Evolutionary conservation across 176 grass and related monocot genomes (phyloP).

Genomic region (Hordeum marinum): DNA sequence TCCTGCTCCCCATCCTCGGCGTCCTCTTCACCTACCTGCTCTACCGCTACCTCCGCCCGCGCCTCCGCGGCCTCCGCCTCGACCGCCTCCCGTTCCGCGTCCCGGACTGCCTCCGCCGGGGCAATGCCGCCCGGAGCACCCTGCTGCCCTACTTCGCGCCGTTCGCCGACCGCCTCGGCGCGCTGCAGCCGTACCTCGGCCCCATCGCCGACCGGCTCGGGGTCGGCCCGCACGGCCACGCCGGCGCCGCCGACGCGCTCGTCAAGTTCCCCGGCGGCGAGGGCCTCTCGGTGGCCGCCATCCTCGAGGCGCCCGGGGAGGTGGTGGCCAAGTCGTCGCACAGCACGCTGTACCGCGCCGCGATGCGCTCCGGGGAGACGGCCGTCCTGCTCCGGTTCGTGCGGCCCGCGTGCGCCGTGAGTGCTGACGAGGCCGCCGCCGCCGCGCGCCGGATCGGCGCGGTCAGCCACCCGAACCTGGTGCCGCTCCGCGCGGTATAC

Average conservation of each 20-base stretch:
- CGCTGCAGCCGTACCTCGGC: conserved; percentile 39
- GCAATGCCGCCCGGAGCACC: neutral
- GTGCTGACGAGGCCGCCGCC: conserved; percentile 50
- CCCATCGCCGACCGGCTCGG: conserved; percentile 45
- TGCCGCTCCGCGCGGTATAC: conserved; percentile 75
- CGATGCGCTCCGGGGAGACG: conserved; percentile 37
- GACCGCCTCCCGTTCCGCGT: conserved; percentile 20
- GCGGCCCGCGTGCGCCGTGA: conserved; percentile 61
- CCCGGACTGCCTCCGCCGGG: conserved; percentile 39
- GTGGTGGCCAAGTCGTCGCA: conserved; percentile 88
- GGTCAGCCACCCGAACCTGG: conserved; percentile 70
- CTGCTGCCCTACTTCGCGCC: conserved; percentile 54
- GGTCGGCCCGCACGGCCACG: neutral
- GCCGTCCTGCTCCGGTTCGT: conserved; percentile 84
- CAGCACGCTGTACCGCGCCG: conserved; percentile 87
- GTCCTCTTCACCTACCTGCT: conserved; percentile 49
- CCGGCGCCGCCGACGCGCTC: conserved; percentile 37
- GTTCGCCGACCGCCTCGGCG: conserved; percentile 55
- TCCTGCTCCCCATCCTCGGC: conserved; percentile 48
- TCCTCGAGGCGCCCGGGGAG: conserved; percentile 90
- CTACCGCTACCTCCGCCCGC: conserved; percentile 60
- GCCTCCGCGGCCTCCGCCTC: conserved; percentile 38
- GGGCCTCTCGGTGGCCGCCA: conserved; percentile 59
- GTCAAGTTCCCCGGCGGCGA: conserved; percentile 82
- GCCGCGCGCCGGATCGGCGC: conserved; percentile 49